phyloP scores from a whole-genome alignment of 2,329 filamentous ascomycete species.

The Aspergillus sergii region DNA sequence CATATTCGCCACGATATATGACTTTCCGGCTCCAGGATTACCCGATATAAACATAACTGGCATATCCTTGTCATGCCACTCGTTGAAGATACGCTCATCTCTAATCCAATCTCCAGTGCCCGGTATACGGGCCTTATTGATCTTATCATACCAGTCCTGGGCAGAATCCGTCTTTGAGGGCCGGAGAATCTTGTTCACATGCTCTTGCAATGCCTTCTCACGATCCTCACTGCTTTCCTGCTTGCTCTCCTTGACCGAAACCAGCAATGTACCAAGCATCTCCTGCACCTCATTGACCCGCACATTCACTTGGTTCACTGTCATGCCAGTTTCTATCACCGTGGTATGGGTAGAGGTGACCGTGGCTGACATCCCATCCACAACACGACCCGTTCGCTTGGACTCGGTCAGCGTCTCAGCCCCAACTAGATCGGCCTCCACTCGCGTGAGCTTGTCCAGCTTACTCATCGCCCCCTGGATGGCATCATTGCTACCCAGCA shows the following conservation, averaged over 20 bases:
- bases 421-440: conserved; percentile 48
- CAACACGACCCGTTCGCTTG: conserved; percentile 10
- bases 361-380: conserved; percentile 6
- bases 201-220: not conserved
- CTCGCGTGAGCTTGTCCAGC: conserved; percentile 45
- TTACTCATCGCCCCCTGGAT: conserved; percentile 45
- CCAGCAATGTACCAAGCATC: conserved; percentile 8
- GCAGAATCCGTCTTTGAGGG: conserved; percentile 45
- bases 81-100: conserved; percentile 41
- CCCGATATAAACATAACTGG: conserved; percentile 50
- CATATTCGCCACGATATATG: conserved; percentile 48
- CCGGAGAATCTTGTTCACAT: conserved; percentile 31
- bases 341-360: conserved; percentile 7
- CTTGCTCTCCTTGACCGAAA: conserved; percentile 6
- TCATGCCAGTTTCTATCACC: conserved; percentile 9
- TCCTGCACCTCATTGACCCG: conserved; percentile 14
- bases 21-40: conserved; percentile 52
- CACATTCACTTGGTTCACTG: conserved; percentile 10
- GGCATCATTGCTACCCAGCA: conserved; percentile 45
- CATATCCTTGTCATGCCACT: conserved; percentile 44
- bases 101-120: conserved; percentile 53
- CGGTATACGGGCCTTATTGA: conserved; percentile 44
- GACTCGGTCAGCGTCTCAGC: conserved; percentile 29
- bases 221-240: conserved; percentile 1
- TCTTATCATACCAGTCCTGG: conserved; percentile 46